These are phyloP conservation scores for Penicillium waksmanii DNA, from an alignment of 495 filamentous ascomycete genomes.

Conservation along the genomic window DNA sequence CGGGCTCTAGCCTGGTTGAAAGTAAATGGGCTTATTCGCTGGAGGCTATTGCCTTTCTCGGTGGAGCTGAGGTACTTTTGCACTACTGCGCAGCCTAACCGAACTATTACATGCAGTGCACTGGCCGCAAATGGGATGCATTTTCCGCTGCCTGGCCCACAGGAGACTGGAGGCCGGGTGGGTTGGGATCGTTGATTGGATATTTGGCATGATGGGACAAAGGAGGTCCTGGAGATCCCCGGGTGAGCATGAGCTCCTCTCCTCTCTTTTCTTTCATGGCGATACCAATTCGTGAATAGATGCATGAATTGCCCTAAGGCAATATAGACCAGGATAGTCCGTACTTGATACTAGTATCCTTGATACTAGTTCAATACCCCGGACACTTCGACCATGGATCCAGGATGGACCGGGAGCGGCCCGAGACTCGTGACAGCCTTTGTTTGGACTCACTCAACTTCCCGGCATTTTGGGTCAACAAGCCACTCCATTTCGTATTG, in stretches of 20 bases:
- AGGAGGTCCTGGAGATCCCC: no score
- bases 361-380: neutral
- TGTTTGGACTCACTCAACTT: neutral
- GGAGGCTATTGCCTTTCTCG: neutral
- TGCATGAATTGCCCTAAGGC: neutral
- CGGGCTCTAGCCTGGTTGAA: conserved; percentile 2
- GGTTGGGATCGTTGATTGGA: no score
- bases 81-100: conserved; percentile 32
- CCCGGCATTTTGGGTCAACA: conserved; percentile 8
- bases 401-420: conserved; percentile 34
- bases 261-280: no score
- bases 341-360: neutral
- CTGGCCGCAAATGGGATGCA: conserved; percentile 39
- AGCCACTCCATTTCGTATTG: conserved; percentile 13
- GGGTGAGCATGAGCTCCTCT: no score
- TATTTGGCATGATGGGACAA: no score
- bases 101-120: conserved; percentile 40
- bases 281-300: neutral
- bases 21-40: neutral
- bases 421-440: conserved; percentile 34
- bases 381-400: conserved; percentile 6
- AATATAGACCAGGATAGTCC: neutral
- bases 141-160: conserved; percentile 33
- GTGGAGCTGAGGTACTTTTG: conserved; percentile 28
- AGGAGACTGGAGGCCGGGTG: no score